Evolutionary conservation across 2,329 filamentous ascomycete species (phyloP).

Genomic region (Penicillium capsulatum): DNA sequence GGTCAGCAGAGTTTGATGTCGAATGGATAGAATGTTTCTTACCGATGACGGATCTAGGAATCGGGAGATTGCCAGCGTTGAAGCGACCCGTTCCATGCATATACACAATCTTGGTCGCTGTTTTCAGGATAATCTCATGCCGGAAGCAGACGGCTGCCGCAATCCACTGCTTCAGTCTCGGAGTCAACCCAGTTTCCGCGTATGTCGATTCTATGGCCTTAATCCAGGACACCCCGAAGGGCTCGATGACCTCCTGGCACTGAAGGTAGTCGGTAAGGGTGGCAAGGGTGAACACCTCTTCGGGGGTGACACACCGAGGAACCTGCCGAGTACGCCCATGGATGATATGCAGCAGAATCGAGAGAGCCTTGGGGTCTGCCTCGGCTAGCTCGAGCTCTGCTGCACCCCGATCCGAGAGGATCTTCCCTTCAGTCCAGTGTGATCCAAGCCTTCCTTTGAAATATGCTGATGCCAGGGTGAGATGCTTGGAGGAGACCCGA

Average conservation of each 20-base stretch:
- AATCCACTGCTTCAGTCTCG: neutral
- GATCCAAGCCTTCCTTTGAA: slow-evolving; percentile 2
- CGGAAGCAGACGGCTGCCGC: too few relatives aligned
- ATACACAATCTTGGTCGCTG: too few relatives aligned
- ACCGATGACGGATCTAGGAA: too few relatives aligned
- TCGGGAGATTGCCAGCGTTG: too few relatives aligned
- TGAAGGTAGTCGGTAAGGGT: slow-evolving; percentile 5
- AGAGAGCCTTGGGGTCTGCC: neutral
- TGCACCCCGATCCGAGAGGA: neutral
- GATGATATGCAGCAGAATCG: slow-evolving; percentile 4
- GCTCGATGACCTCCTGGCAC: slow-evolving; percentile 3
- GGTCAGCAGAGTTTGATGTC: too few relatives aligned
- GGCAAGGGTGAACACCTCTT: slow-evolving; percentile 1
- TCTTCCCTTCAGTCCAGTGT: slow-evolving; percentile 1
- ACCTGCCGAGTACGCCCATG: slow-evolving; percentile 1
- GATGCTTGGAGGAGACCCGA: slow-evolving; percentile 5
- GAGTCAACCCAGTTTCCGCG: neutral
- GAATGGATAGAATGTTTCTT: too few relatives aligned
- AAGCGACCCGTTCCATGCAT: too few relatives aligned
- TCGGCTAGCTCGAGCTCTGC: neutral
- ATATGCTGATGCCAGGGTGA: slow-evolving; percentile 2
- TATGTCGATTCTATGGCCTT: neutral
- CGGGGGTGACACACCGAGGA: neutral
- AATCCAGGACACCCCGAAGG: neutral
- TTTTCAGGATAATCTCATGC: too few relatives aligned